A percentile compares a stretch with the other conserved stretches of the same genome.
These are phyloP conservation scores for Exophiala phaeomuriformis DNA, from an alignment of 2,329 filamentous ascomycete genomes.

Conservation along the genomic window DNA sequence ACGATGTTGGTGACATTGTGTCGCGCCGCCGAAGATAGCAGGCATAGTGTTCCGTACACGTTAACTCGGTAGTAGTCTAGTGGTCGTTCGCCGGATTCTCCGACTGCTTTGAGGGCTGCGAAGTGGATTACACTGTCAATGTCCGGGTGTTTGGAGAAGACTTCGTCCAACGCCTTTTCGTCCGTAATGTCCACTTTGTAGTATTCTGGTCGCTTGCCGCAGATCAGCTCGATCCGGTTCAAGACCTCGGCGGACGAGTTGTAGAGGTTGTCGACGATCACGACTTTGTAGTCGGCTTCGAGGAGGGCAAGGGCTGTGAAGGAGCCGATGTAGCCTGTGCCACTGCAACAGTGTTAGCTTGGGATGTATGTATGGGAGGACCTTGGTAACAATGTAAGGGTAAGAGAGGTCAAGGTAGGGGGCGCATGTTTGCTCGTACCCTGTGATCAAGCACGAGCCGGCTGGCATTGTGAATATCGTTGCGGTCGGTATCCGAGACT, in stretches of 20 bases:
- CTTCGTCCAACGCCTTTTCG: conserved; percentile 70
- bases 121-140: conserved; percentile 99
- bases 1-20: conserved; percentile 95
- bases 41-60: conserved; percentile 81
- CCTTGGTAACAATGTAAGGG: too few relatives aligned
- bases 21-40: conserved; percentile 78
- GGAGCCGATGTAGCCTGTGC: conserved; percentile 97
- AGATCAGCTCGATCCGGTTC: conserved; percentile 91
- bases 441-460: conserved; percentile 84
- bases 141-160: conserved; percentile 81
- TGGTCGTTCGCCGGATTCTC: conserved; percentile 87
- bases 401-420: too few relatives aligned
- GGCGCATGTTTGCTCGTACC: conserved; percentile 51
- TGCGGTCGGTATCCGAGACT: conserved; percentile 17
- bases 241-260: conserved; percentile 89
- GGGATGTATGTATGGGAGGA: too few relatives aligned
- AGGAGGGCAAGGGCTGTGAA: conserved; percentile 91
- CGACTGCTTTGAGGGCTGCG: conserved; percentile 94
- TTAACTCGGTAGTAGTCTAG: conserved; percentile 98
- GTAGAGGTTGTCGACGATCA: conserved; percentile 94
- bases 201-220: conserved; percentile 78
- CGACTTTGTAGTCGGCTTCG: conserved; percentile 89
- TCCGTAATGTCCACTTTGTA: conserved; percentile 84
- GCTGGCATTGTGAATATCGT: conserved; percentile 54
- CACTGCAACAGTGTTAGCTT: conserved; percentile 50